Base-by-base conservation (phyloP, 1,284 basidiomycete genomes). In the Dichomitus squalens region DNA sequence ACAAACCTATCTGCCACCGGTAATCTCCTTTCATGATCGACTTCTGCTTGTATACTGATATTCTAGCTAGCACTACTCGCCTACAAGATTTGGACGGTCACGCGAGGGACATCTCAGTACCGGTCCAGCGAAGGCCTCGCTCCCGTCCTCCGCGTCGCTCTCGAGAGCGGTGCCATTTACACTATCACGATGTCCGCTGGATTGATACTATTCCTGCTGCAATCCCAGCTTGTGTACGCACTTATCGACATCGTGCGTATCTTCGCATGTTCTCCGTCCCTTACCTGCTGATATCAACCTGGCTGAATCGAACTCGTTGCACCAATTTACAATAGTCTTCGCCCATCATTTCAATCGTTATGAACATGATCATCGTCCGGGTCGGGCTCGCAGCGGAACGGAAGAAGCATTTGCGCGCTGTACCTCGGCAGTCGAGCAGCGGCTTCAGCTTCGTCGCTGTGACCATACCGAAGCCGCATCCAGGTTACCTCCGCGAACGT, bases 131-230 rank as follows among this genome's bases (percentile, higher is more conserved):
- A 51, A 33, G 46, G 57, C 7, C 65, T 72, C 44, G 61, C 58
- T 16, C 68, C 68, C 6, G 55, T 73, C 7, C 46, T 73, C 5
- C 63, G 65, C 31, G 68, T 71, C 31, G 58, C 72, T 23, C 56
- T 74, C 35, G 73, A 74, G 62, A 67, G 71, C 9, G 73, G 68
- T 0, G 55, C 64, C 1, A 55, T 74, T 14, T 73, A 73, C 58
- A 70, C 72, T 9, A 58, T 66, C 29, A 65, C 72, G 0, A 67
- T 73, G 46, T 61, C 69, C 49, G 61, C 66, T 16, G 65, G 66
- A 3, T 64, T 75, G 3, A 43, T 73, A 12, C 67, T 66, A 36
- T 74, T 72, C 52, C 61, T 69, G 40, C 43, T 53, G 18, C 56
- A 65, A 12, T 65, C 63, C 11, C 64, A 66, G 29, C 68, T 67